Evolutionary conservation across 768 basidiomycete species (phyloP).

Genomic region (Pulveroboletus sp.): DNA sequence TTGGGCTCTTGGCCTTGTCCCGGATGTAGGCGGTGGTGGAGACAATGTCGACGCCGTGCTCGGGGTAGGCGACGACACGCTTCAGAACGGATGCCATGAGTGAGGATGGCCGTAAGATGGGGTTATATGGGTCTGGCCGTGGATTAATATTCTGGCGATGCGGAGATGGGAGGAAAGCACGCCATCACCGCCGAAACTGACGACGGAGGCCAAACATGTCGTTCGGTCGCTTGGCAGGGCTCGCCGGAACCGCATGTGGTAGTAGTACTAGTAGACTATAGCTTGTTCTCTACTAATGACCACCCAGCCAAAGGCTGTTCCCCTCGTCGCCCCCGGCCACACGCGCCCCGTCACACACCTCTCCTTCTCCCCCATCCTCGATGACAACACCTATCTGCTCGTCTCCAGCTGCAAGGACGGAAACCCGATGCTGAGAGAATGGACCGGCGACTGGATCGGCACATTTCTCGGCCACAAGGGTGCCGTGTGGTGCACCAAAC

Average conservation of each 20-base stretch:
- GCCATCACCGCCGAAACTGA: conserved; percentile 4
- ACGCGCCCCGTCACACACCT: conserved; percentile 90
- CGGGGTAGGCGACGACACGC: conserved; percentile 56
- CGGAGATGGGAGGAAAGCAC: conserved; percentile 25
- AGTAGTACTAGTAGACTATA: too few species aligned
- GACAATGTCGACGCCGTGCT: conserved; percentile 56
- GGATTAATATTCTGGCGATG: too few species aligned
- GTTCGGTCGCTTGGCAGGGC: background rate
- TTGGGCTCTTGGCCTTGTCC: conserved; percentile 43
- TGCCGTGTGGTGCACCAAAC: conserved; percentile 95
- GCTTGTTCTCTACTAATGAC: conserved; percentile 47
- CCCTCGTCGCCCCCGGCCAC: conserved; percentile 83
- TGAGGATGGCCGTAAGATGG: background rate
- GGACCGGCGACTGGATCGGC: conserved; percentile 99
- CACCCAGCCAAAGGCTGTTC: conserved; percentile 61
- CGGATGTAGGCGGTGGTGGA: conserved; percentile 56
- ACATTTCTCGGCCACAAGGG: conserved; percentile 89
- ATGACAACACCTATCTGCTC: conserved; percentile 84
- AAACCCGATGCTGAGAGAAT: conserved; percentile 93
- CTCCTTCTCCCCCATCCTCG: conserved; percentile 83
- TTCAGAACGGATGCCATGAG: conserved; percentile 42
- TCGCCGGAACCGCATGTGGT: too few species aligned
- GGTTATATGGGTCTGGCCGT: too few species aligned
- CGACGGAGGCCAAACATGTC: background rate
- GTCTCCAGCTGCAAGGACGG: conserved; percentile 99